Conservation (phyloP, 2,329 filamentous ascomycete genomes). For the Sclerotiophoma versabilis region DNA sequence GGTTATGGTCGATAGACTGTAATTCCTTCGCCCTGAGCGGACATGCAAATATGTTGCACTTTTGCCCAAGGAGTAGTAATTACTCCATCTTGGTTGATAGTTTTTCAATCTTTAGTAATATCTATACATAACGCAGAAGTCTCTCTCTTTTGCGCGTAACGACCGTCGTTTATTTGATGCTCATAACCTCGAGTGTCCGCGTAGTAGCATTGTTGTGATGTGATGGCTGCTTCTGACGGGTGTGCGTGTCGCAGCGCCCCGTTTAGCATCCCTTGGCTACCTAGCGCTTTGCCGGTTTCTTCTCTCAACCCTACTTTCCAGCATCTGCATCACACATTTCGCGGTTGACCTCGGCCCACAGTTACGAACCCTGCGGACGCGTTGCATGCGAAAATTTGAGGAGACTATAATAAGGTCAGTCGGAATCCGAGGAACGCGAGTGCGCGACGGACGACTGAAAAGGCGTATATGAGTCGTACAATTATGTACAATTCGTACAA, state of each 20-base stretch:
- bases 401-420: neutral
- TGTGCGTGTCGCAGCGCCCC: neutral
- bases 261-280: neutral
- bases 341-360: slow-evolving; percentile 3
- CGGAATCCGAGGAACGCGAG: slow-evolving; percentile 3
- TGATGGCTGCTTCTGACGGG: neutral
- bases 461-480: neutral
- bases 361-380: neutral
- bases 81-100: too few species aligned
- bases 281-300: neutral
- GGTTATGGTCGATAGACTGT: neutral
- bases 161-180: too few species aligned
- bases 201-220: neutral
- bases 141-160: too few species aligned
- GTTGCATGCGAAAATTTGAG: neutral
- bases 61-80: too few species aligned
- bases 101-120: too few species aligned
- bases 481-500: slow-evolving; percentile 1
- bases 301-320: neutral
- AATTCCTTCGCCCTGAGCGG: too few species aligned
- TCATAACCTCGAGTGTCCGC: neutral
- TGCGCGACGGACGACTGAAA: neutral
- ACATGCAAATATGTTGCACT: too few species aligned
- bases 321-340: neutral
- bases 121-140: too few species aligned